Evolutionary conservation across 192 early-diverging fungal genomes (phyloP).

Genomic region (Linderina pennispora): DNA sequence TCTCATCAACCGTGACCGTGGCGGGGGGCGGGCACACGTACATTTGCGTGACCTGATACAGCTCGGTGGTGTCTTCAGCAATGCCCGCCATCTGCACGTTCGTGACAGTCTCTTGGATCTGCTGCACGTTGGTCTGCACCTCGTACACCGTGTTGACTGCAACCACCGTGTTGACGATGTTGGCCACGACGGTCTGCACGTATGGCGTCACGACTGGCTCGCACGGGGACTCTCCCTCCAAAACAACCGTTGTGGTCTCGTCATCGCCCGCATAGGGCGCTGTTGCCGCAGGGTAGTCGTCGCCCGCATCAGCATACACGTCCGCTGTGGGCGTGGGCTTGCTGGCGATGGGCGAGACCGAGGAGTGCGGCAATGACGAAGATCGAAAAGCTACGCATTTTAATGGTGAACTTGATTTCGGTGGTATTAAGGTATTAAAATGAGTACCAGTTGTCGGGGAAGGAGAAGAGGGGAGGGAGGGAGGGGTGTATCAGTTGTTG

Average conservation of each 20-base stretch:
- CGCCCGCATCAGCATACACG: slow-evolving; percentile 3
- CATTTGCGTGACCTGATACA: slow-evolving; percentile 45
- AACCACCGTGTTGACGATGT: slow-evolving; percentile 29
- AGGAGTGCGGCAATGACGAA: background rate
- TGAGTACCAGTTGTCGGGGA: too few relatives aligned
- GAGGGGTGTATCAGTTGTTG: too few relatives aligned
- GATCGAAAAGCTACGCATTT: background rate
- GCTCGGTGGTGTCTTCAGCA: slow-evolving; percentile 23
- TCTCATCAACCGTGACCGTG: slow-evolving; percentile 28
- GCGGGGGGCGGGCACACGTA: slow-evolving; percentile 37
- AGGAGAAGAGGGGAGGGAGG: too few relatives aligned
- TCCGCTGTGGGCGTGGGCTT: background rate
- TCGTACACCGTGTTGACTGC: slow-evolving; percentile 36
- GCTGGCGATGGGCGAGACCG: background rate
- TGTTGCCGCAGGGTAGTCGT: background rate
- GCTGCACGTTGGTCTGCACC: slow-evolving; percentile 28
- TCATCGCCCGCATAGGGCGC: slow-evolving; percentile 1
- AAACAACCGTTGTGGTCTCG: slow-evolving; percentile 16
- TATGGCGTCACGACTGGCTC: slow-evolving; percentile 21
- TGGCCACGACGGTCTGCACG: slow-evolving; percentile 29
- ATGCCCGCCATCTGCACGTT: slow-evolving; percentile 33
- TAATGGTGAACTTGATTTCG: too few relatives aligned
- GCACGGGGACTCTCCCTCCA: slow-evolving; percentile 18
- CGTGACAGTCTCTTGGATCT: slow-evolving; percentile 26
- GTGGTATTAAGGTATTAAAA: too few relatives aligned